These are phyloP conservation scores for Aspergillus proliferans DNA, from an alignment of 2,329 filamentous ascomycete genomes.

Conservation along the genomic window DNA sequence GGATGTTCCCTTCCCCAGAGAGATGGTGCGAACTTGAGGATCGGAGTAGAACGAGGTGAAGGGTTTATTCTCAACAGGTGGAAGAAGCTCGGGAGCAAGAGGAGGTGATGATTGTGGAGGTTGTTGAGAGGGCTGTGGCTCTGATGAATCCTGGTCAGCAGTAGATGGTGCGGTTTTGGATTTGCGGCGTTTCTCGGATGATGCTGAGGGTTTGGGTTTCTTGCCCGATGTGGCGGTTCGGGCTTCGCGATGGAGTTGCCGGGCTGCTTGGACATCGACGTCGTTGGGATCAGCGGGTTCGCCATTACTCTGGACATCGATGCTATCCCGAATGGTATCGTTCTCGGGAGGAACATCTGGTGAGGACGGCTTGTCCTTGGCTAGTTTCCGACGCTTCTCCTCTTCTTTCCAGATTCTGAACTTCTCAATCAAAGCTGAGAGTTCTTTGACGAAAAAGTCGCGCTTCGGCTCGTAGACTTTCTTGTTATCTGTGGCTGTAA, in stretches of 20 bases:
- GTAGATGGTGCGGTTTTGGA: slow-evolving; percentile 1
- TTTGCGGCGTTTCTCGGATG: slow-evolving; percentile 9
- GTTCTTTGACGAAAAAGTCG: slow-evolving; percentile 76
- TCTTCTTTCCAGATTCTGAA: slow-evolving; percentile 83
- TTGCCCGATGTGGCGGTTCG: slow-evolving; percentile 47
- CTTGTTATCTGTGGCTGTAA: slow-evolving; percentile 78
- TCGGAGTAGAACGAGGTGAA: slow-evolving; percentile 86
- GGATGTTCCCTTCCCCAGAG: slow-evolving; percentile 49
- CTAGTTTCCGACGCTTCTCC: slow-evolving; percentile 73
- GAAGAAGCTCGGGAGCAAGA: slow-evolving; percentile 16
- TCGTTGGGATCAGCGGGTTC: slow-evolving; percentile 62
- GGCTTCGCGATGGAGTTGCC: slow-evolving; percentile 70
- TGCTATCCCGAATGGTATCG: slow-evolving; percentile 8
- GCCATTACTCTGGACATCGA: slow-evolving; percentile 34
- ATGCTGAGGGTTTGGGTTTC: slow-evolving; percentile 16
- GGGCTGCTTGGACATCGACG: slow-evolving; percentile 63
- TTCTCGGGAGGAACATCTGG: slow-evolving; percentile 35
- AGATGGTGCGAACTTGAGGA: slow-evolving; percentile 70
- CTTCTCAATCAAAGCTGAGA: slow-evolving; percentile 75
- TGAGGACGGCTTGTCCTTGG: slow-evolving; percentile 56
- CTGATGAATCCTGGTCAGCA: slow-evolving; percentile 3
- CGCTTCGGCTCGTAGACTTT: slow-evolving; percentile 82
- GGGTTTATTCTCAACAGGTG: slow-evolving; percentile 44
- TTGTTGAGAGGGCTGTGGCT: neutral
- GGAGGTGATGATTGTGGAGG: slow-evolving; percentile 3